A percentile compares a stretch with the other conserved stretches of the same genome.
Evolutionary conservation across 768 basidiomycete species (phyloP).

Genomic region (Termitomyces sp.): DNA sequence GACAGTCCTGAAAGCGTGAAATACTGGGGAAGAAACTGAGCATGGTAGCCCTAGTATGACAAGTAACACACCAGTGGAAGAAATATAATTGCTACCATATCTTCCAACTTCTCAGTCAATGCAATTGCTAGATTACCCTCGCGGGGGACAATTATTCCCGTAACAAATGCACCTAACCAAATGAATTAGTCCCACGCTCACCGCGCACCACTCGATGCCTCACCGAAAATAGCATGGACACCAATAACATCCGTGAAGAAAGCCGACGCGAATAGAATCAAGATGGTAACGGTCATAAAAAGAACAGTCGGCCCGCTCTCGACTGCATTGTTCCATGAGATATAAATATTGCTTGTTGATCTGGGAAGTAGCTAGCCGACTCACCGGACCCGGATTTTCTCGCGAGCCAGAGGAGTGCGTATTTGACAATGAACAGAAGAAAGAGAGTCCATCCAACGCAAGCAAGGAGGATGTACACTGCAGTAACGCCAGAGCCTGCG

Average conservation of each 20-base stretch:
- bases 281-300: slow-evolving; percentile 84
- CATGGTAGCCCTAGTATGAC: slow-evolving; percentile 6
- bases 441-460: slow-evolving; percentile 82
- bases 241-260: slow-evolving; percentile 95
- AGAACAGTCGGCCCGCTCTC: slow-evolving; percentile 83
- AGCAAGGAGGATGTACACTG: slow-evolving; percentile 78
- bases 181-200: not conserved
- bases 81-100: slow-evolving; percentile 88
- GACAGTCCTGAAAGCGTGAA: slow-evolving; percentile 90
- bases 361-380: slow-evolving; percentile 16
- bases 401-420: slow-evolving; percentile 68
- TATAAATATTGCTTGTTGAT: not conserved
- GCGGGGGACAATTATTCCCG: slow-evolving; percentile 79
- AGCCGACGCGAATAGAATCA: slow-evolving; percentile 80
- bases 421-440: slow-evolving; percentile 65
- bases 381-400: slow-evolving; percentile 69
- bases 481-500: slow-evolving; percentile 76
- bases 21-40: slow-evolving; percentile 48
- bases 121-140: slow-evolving; percentile 84
- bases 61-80: slow-evolving; percentile 61
- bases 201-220: slow-evolving; percentile 8
- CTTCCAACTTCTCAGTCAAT: slow-evolving; percentile 95
- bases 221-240: slow-evolving; percentile 88
- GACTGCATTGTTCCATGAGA: slow-evolving; percentile 23
- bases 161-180: slow-evolving; percentile 73